Evolutionary conservation across 2,329 filamentous ascomycete species (phyloP), one percentile per base, ranked within the genome.

Genomic region (Penicillium frequentans): DNA sequence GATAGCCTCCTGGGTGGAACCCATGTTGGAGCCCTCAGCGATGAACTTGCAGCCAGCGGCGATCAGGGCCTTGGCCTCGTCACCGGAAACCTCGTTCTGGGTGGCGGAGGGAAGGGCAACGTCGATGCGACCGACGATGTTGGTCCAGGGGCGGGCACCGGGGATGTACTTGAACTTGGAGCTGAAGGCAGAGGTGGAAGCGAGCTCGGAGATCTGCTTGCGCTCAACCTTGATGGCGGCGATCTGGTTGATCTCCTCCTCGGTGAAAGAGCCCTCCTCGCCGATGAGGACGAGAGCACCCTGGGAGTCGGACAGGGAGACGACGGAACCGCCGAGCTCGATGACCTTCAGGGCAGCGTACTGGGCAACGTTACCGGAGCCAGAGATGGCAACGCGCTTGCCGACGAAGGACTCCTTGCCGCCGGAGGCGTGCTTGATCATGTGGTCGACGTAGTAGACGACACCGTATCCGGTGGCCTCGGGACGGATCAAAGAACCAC

Each of bases 11-110:
- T 95, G 91, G 33, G 93, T 97, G 84, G 92, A 97, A 64, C 95
- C 95, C 95, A 99, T 98, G 86, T 98, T 98, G 79, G 90, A 95
- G 56, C 95, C 95, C 81, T 99, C 95, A 57, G 95, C 95, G 65
- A 98, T 88, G 82, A 91, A 96, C 75, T 88, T 86, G 72, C 84
- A 85, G 66, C 93, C 93, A 58, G 84, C 84, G 49, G 83, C 83
- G 58, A 97, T 86, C 45, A 98, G 86, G 19, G 85, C 86, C 80
- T 91, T 82, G 52, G 93, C 95, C 83, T 99, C 95, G 69, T 95
- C 91, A 73, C 88, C 87, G 72, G 85, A 92, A 71, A 99, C 91
- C 81, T 99, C 95, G 83, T 99, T 99, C 84, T 99, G 93, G 59
- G 95, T 98, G 42, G 95, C 95, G 70, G 86, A 93, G 52, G 95